phyloP scores from a whole-genome alignment of 129 eudicot species.

The Mikania micrantha region DNA sequence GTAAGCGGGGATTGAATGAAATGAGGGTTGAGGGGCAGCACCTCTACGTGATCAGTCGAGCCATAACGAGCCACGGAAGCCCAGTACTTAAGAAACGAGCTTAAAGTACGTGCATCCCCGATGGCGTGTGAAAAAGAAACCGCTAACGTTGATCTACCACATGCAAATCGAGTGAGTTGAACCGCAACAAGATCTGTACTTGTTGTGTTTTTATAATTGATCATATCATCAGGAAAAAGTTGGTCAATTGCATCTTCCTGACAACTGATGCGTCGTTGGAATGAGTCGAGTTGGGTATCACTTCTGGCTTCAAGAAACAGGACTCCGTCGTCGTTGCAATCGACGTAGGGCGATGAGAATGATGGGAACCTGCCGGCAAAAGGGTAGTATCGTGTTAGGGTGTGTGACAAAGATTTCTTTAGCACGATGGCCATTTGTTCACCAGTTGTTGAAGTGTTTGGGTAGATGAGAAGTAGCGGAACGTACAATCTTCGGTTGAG shows the following conservation, averaged over 20 bases:
- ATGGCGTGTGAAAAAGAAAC: not conserved
- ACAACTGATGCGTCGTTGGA: not conserved
- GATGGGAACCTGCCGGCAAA: conserved; percentile 17
- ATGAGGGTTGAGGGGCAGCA: too few species aligned
- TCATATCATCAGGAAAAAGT: too few species aligned
- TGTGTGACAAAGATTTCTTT: conserved; percentile 14
- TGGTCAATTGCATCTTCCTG: not conserved
- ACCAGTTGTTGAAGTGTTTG: not conserved
- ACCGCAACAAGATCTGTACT: not conserved
- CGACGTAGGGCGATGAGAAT: not conserved
- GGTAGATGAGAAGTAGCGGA: not conserved
- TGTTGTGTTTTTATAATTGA: too few species aligned
- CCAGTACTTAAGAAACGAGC: not conserved
- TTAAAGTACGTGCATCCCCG: not conserved
- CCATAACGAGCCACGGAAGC: not conserved
- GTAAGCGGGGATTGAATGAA: too few species aligned
- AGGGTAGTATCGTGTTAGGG: conserved; percentile 18
- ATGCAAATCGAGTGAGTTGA: not conserved
- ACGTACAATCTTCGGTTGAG: not conserved
- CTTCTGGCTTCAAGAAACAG: not conserved
- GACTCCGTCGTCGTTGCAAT: conserved; percentile 35
- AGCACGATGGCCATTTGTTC: not conserved
- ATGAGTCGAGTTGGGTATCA: not conserved
- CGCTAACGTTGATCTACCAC: not conserved
- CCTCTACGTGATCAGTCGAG: not conserved